Base-by-base conservation (phyloP, 2,329 filamentous ascomycete genomes). In the Nannizzia gypsea region DNA sequence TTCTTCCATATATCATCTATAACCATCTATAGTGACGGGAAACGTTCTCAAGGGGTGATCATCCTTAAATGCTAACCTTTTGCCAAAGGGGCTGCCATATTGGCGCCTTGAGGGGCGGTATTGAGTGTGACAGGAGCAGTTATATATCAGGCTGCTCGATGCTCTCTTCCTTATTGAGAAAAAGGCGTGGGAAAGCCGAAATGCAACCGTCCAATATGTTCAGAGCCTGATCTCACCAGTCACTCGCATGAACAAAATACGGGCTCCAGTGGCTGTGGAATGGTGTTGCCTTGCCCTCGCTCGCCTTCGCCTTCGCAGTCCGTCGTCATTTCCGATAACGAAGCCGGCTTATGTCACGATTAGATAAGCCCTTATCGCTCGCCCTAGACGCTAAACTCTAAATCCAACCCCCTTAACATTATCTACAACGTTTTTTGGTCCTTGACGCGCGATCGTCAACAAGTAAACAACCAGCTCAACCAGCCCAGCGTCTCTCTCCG, bases 81-180 rank as follows among this genome's bases (percentile, higher is more conserved):
- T 52, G 76, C 76, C 64, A 78, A 66, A 48, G 76, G 76, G 58
- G 74, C 74, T 59, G 76, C 74, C 76, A 78, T 78, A 13, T 57
- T 59, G 50, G 20, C 9, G 15, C 9, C 22, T 57, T 36, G 20
- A 17, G 15, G 46, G 13, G 46, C 22, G 48, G 26, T 31, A 26
- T 54, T 8, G 24, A 31, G 28, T 31, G 31, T 9, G 26, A 31
- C 13, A 24, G 48, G n/a, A 20, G 3, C 24, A n/a, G 15, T 54
- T 5, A 11, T 54, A 54, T 34, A 3, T 54, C 15, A 31, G 48
- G 26, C 26, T 31, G 1, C 31, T 31, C 15, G 8, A 54, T 17
- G 13, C 13, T 11, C n/a, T 9, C 44, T 28, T 28, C 44, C 26
- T 31, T 17, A 54, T n/a, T 24, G 2, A 52, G 3, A 24, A 28